phyloP scores from a whole-genome alignment of 163 green algal species.

The Scenedesmus sp. region DNA sequence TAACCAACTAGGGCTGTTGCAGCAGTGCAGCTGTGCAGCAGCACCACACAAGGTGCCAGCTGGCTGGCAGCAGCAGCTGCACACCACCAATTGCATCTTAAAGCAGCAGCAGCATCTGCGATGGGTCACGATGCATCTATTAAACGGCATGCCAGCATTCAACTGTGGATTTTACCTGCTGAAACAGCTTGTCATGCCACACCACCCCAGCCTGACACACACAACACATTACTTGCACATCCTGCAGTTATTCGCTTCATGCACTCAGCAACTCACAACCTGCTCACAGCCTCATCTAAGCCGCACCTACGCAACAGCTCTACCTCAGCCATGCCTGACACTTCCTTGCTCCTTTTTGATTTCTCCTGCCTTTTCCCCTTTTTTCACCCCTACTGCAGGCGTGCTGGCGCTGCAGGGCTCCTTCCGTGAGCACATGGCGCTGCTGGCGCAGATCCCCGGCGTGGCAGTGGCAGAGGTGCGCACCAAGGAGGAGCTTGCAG shows the following conservation, averaged over 20 bases:
- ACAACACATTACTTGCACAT: neutral
- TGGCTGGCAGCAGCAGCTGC: neutral
- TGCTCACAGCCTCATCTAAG: too few relatives aligned
- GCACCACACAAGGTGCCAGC: neutral
- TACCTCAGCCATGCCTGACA: too few relatives aligned
- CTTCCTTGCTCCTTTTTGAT: too few relatives aligned
- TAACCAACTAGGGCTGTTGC: neutral
- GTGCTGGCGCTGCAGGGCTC: slow-evolving; percentile 95
- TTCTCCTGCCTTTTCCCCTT: too few relatives aligned
- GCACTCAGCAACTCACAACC: too few relatives aligned
- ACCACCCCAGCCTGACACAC: neutral
- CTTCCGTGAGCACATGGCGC: slow-evolving; percentile 92
- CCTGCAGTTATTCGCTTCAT: too few relatives aligned
- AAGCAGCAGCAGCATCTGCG: neutral
- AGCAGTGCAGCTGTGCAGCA: slow-evolving; percentile 8
- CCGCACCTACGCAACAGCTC: too few relatives aligned
- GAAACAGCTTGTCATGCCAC: neutral
- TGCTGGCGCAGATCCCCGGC: slow-evolving; percentile 72
- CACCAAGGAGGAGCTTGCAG: slow-evolving; percentile 84
- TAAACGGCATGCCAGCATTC: neutral
- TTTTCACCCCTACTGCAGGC: slow-evolving; percentile 62
- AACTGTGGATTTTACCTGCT: neutral
- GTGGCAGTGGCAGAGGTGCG: slow-evolving; percentile 90
- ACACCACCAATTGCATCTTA: neutral
- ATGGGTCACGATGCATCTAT: neutral